These are phyloP conservation scores for Leccinum laetum DNA, from an alignment of 1,284 basidiomycete genomes.

Conservation along the genomic window DNA sequence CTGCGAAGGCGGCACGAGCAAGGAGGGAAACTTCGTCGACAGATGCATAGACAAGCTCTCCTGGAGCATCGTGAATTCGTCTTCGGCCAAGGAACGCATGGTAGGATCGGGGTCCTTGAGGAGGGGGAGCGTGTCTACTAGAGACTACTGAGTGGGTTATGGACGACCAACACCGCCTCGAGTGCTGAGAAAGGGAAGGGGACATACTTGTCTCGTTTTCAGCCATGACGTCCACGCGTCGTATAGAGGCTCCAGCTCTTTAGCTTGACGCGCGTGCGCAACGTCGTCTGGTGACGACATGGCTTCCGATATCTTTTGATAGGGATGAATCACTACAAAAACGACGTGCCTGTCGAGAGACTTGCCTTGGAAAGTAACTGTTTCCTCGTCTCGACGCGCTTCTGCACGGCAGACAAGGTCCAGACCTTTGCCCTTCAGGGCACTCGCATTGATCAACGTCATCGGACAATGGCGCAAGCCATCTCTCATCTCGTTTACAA, in stretches of 20 bases:
- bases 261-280: slow-evolving; percentile 43
- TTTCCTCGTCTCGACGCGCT: too few species aligned
- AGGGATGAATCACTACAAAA: background rate
- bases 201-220: slow-evolving; percentile 42
- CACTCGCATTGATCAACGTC: too few species aligned
- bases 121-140: slow-evolving; percentile 62
- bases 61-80: slow-evolving; percentile 64
- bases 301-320: slow-evolving; percentile 31
- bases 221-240: slow-evolving; percentile 52
- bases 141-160: slow-evolving; percentile 48
- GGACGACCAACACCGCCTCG: background rate
- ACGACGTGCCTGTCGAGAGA: background rate
- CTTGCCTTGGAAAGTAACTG: slow-evolving; percentile 26
- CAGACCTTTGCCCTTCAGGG: too few species aligned
- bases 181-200: background rate
- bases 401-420: too few species aligned
- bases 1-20: slow-evolving; percentile 72
- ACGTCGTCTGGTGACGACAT: slow-evolving; percentile 42
- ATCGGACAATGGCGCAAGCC: too few species aligned
- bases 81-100: slow-evolving; percentile 74
- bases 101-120: slow-evolving; percentile 76
- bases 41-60: slow-evolving; percentile 49
- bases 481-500: too few species aligned
- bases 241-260: slow-evolving; percentile 53
- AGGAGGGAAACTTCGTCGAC: slow-evolving; percentile 58